Evolutionary conservation across 2,329 filamentous ascomycete species (phyloP), one percentile per base, ranked within the genome.

Genomic region (Claviceps arundinis): DNA sequence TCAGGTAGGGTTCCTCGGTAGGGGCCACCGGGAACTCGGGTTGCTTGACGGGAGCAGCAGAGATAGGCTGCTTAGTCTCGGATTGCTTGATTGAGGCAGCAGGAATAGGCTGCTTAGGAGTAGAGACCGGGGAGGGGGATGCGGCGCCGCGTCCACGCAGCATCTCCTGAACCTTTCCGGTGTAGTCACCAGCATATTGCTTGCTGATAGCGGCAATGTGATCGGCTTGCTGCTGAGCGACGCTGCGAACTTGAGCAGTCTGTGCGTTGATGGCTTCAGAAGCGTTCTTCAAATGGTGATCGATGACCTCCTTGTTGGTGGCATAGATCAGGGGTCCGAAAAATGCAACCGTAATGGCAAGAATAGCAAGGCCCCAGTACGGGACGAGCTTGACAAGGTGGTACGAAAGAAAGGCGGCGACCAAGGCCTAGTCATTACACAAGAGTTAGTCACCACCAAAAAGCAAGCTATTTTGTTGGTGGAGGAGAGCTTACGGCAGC

Each of bases 301-400:
- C 82, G 60, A 86, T 85, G 53, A 85, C 66, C 69, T 85, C 82
- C 71, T 84, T 74, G 75, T 86, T 86, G 60, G 74, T 73, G 59
- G 74, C 75, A 69, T 86, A 86, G 63, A 84, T 61, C 50, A 85
- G 72, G 34, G 82, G 82, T 13, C 71, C 73, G 54, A 82, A 71
- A 71, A 86, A 86, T 54, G 76, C 62, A 48, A 79, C 65, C 13
- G 78, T 78, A 54, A 78, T 79, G 56, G 68, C 70, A 59, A 85
- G 72, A 57, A 86, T 67, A 47, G 80, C 71, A 57, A 86, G 76
- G 38, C 80, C 81, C 82, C 82, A 86, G 72, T 83, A 77, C 38
- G 82, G 82, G 47, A 86, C 76, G 55, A 85, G 70, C 73, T 85
- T 86, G 67, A 83, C 76, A 41, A 86, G 73, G 65, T 76, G 81